Evolutionary conservation across 164 flowering plant genomes (phyloP).

Genomic region (Magnolia kwangsiensis): DNA sequence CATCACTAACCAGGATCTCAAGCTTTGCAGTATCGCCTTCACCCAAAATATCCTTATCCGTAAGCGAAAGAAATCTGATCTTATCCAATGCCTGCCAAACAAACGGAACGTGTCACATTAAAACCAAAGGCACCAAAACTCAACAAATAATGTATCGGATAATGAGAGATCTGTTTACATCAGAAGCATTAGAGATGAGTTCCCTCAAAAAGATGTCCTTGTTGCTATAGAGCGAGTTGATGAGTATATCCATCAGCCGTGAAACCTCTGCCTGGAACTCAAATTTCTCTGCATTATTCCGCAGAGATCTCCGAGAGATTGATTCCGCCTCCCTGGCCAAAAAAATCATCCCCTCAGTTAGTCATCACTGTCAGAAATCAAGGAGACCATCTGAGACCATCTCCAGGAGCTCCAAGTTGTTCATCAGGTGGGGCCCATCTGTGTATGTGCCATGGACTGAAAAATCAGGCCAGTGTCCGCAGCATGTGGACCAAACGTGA

Average conservation of each 20-base stretch:
- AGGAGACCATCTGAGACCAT: not conserved
- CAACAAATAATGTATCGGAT: not conserved
- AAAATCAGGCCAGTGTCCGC: not conserved
- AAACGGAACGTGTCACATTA: not conserved
- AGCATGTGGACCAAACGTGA: not conserved
- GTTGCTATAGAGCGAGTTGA: slow-evolving; percentile 95
- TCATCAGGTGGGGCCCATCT: not conserved
- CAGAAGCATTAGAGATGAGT: slow-evolving; percentile 95
- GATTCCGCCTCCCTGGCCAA: slow-evolving; percentile 82
- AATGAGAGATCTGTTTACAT: slow-evolving; percentile 46
- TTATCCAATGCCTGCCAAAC: slow-evolving; percentile 81
- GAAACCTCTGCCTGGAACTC: slow-evolving; percentile 99
- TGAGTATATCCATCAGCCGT: slow-evolving; percentile 90
- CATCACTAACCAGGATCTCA: slow-evolving; percentile 72
- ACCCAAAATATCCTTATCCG: slow-evolving; percentile 91
- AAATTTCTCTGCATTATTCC: slow-evolving; percentile 84
- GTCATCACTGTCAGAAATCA: not conserved
- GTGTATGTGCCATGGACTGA: not conserved
- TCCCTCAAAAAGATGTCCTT: slow-evolving; percentile 97
- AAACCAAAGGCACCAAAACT: not conserved
- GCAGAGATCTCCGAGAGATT: slow-evolving; percentile 70
- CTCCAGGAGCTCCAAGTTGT: not conserved
- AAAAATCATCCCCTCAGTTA: not conserved
- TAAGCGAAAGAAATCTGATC: slow-evolving; percentile 87
- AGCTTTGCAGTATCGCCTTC: slow-evolving; percentile 92